phyloP scores from a whole-genome alignment of 176 grass and related monocot genomes.

The Hordeum marinum region DNA sequence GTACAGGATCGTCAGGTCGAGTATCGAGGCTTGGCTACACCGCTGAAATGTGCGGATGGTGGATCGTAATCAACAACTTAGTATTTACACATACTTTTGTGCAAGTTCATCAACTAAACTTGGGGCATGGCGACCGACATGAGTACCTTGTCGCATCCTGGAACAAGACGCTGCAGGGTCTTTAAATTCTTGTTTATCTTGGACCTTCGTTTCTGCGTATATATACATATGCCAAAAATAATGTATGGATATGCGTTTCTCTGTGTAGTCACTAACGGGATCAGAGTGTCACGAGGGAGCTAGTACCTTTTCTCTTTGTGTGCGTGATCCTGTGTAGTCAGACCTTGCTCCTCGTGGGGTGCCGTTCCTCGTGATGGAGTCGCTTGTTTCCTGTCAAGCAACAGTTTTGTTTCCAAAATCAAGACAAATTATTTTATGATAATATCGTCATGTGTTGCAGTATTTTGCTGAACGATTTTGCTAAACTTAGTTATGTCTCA shows the following conservation, averaged over 20 bases:
- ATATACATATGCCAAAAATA: neutral
- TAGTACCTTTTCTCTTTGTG: conserved; percentile 8
- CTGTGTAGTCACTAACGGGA: neutral
- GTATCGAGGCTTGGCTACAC: neutral
- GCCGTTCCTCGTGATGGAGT: neutral
- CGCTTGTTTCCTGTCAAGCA: neutral
- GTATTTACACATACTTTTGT: neutral
- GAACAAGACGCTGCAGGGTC: neutral
- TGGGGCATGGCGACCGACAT: neutral
- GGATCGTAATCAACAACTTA: neutral
- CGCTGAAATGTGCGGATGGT: neutral
- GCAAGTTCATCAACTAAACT: neutral
- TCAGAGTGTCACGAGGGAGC: neutral
- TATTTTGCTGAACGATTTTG: too few species aligned
- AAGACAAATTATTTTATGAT: neutral
- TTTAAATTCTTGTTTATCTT: conserved; percentile 7
- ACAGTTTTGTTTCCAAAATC: neutral
- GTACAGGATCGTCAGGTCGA: conserved; percentile 4
- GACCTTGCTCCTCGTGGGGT: neutral
- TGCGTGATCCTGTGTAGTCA: neutral
- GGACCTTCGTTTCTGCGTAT: neutral
- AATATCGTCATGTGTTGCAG: too few species aligned
- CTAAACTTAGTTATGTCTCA: too few species aligned
- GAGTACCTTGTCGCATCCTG: conserved; percentile 6
- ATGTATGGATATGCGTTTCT: neutral